Percentiles rank a stretch among this genome's conserved stretches.
phyloP scores from a whole-genome alignment of 1,284 basidiomycete species.

The Bjerkandera adusta region DNA sequence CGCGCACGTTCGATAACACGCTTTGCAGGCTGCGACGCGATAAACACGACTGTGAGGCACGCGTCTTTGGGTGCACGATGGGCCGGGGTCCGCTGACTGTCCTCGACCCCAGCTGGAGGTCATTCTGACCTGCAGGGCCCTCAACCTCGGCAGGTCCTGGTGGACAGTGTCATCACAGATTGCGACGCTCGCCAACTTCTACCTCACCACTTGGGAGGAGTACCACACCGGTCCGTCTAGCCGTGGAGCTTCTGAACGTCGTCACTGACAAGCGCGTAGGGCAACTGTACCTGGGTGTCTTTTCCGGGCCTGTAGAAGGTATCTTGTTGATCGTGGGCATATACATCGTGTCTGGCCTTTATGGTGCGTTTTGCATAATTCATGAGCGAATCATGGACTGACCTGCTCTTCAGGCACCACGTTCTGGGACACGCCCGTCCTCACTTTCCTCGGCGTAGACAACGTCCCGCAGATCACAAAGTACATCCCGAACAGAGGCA shows the following conservation, averaged over 20 bases:
- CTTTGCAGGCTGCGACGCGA: slow-evolving; percentile 74
- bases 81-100: too few species aligned
- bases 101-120: slow-evolving; percentile 66
- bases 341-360: slow-evolving; percentile 77
- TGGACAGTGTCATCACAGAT: slow-evolving; percentile 92
- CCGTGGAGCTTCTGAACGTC: neutral
- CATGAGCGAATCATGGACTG: neutral
- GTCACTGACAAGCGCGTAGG: slow-evolving; percentile 50
- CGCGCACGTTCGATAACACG: neutral
- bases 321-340: slow-evolving; percentile 85
- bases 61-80: neutral
- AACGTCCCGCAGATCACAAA: slow-evolving; percentile 45
- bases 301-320: slow-evolving; percentile 96
- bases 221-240: slow-evolving; percentile 76
- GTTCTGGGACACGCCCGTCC: slow-evolving; percentile 82
- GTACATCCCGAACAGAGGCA: slow-evolving; percentile 61
- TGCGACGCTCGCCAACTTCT: slow-evolving; percentile 91
- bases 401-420: slow-evolving; percentile 50
- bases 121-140: slow-evolving; percentile 78
- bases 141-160: slow-evolving; percentile 92
- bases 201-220: slow-evolving; percentile 97
- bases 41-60: slow-evolving; percentile 84
- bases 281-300: slow-evolving; percentile 86
- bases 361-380: slow-evolving; percentile 44
- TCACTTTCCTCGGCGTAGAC: slow-evolving; percentile 60